phyloP scores from a whole-genome alignment of 169 alveolate species.

The Eimeria mitis region DNA sequence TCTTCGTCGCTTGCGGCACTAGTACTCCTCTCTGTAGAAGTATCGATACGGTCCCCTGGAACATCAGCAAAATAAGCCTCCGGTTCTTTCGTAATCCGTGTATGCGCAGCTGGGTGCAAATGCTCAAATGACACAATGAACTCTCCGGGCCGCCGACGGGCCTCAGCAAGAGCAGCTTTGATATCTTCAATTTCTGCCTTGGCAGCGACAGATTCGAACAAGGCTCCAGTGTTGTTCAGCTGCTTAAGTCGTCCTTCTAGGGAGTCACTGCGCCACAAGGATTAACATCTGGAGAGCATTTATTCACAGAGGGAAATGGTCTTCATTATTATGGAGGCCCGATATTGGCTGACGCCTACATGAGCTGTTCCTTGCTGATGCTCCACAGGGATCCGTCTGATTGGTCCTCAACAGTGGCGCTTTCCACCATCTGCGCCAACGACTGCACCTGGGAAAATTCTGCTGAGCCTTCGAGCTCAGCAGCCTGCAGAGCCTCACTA shows the following conservation, averaged over 20 bases:
- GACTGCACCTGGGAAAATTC: neutral
- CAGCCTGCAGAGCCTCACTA: constrained; percentile 1
- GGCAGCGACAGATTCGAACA: constrained; percentile 54
- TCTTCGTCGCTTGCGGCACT: neutral
- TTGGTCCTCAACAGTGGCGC: constrained; percentile 5
- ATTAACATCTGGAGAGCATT: neutral
- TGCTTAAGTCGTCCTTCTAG: constrained; percentile 34
- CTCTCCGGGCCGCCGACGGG: constrained; percentile 36
- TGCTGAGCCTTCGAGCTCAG: neutral
- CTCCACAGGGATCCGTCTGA: constrained; percentile 44
- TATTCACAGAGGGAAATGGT: neutral
- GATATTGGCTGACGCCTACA: neutral
- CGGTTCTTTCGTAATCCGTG: neutral
- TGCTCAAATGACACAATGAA: constrained; percentile 36
- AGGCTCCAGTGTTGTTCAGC: constrained; percentile 36
- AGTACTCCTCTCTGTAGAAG: neutral
- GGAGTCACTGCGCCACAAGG: neutral
- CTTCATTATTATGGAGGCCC: neutral
- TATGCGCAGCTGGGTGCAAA: constrained; percentile 28
- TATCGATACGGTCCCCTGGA: neutral
- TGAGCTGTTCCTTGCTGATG: constrained; percentile 48
- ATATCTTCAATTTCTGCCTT: constrained; percentile 36
- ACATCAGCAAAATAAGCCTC: neutral
- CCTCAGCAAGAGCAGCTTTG: constrained; percentile 46
- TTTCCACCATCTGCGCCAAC: neutral